Evolutionary conservation across 2,329 filamentous ascomycete genomes (phyloP).

Genomic region (Aspergillus eucalypticola): DNA sequence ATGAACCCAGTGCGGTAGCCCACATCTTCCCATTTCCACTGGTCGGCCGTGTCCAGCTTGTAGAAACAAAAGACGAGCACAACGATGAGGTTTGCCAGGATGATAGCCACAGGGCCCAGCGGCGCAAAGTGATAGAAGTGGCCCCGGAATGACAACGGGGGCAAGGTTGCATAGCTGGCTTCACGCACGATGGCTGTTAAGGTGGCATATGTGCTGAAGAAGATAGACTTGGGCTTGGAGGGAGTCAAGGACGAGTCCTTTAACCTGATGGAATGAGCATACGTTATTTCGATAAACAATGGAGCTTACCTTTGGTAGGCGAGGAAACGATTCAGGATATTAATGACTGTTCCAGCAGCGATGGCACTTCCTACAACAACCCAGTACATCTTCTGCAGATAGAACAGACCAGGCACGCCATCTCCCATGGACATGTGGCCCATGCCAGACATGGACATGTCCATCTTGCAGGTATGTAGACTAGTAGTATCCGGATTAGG

Average conservation of each 20-base stretch:
- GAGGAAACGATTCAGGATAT: slow-evolving; percentile 50
- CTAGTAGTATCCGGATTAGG: neutral
- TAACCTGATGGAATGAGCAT: slow-evolving; percentile 41
- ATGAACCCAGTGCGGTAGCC: slow-evolving; percentile 59
- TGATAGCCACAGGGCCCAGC: slow-evolving; percentile 39
- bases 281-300: neutral
- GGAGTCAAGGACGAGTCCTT: slow-evolving; percentile 46
- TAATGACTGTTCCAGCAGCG: slow-evolving; percentile 37
- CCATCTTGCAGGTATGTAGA: neutral
- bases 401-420: slow-evolving; percentile 48
- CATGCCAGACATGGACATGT: slow-evolving; percentile 33
- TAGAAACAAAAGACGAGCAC: slow-evolving; percentile 60
- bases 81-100: slow-evolving; percentile 49
- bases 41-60: slow-evolving; percentile 52
- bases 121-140: slow-evolving; percentile 41
- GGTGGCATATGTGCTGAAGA: slow-evolving; percentile 54
- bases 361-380: slow-evolving; percentile 47
- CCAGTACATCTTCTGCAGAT: slow-evolving; percentile 57
- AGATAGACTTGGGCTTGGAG: slow-evolving; percentile 55
- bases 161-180: slow-evolving; percentile 49
- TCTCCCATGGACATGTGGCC: slow-evolving; percentile 44
- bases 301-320: slow-evolving; percentile 50
- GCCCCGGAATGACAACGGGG: slow-evolving; percentile 35
- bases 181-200: slow-evolving; percentile 57
- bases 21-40: slow-evolving; percentile 56